Percentiles rank a stretch among this genome's conserved stretches.
phyloP scores from a whole-genome alignment of 192 early-diverging fungal genomes.

The Phlyctochytrium bullatum region DNA sequence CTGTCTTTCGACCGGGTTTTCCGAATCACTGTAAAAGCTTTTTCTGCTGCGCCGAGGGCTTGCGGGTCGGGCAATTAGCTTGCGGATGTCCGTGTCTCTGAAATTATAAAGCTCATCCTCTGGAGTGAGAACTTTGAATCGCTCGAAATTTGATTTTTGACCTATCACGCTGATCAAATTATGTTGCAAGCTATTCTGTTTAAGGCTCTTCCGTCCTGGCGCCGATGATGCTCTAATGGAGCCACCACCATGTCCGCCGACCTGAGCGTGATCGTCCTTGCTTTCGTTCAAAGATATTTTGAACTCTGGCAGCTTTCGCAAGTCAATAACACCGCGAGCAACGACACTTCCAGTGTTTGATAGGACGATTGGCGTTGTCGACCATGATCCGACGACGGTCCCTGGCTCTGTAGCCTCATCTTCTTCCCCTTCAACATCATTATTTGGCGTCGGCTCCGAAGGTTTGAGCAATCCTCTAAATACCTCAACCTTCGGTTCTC shows the following conservation, averaged over 20 bases:
- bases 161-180: background rate
- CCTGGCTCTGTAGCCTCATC: slow-evolving; percentile 20
- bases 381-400: slow-evolving; percentile 40
- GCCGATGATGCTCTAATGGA: background rate
- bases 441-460: background rate
- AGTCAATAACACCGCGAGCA: slow-evolving; percentile 39
- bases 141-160: too few relatives aligned
- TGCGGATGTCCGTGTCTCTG: background rate
- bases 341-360: slow-evolving; percentile 30
- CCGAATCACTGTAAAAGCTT: background rate
- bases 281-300: slow-evolving; percentile 7
- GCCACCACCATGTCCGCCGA: background rate
- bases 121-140: background rate
- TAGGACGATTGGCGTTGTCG: slow-evolving; percentile 10
- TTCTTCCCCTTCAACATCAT: background rate
- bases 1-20: background rate
- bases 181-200: background rate
- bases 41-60: background rate
- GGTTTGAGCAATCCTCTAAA: background rate
- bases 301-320: slow-evolving; percentile 40
- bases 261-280: background rate
- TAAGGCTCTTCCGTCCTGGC: background rate
- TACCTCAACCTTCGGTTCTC: slow-evolving; percentile 27
- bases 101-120: slow-evolving; percentile 18
- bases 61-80: background rate